Base-by-base conservation (phyloP, 768 basidiomycete species). In the Suillus spraguei region DNA sequence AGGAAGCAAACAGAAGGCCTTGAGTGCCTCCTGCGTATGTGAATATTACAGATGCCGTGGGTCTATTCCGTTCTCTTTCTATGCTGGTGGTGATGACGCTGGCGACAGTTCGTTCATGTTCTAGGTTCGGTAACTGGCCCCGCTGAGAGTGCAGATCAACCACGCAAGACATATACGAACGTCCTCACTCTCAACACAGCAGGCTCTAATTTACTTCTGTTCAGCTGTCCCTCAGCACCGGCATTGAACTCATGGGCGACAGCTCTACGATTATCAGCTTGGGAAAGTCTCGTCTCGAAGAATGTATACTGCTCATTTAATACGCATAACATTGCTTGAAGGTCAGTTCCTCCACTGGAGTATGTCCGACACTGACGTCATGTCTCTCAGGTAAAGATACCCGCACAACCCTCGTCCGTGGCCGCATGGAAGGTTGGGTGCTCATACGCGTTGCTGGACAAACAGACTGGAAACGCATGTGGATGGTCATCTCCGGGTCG, bases 291-390 rank as follows among this genome's bases (percentile, higher is more conserved):
- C 87, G 95, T 49, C 82, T 98, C 17, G 94, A 97, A 76, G 97
- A 99, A 95, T 99, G 64, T 99, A 99, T 74, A 98, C 97, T 0
- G 96, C 95, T 6, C 94, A 98, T 78, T 78, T 98, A 50, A 84
- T 98, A 66, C 84, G 94, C 60, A 92, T 90, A 70, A 91, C 84
- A n/a, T 74, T 91, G 53, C 81, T 79, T 61, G 79, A 81, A 53
- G 78, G 84, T 80, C 60, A 35, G 78, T 36, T 33, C 59, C 53
- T n/a, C 54, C 33, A 39, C 59, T 41, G 56, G 49, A 32, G 55
- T 53, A 20, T 14, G 17, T 75, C 73, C 64, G 75, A 79, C 79
- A 66, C 75, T 66, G 22, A 69, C n/a, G 16, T 32, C 50, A 28
- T 33, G 17, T 47, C 32, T 41, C 35, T 60, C 39, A 79, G 82